Percentiles rank a stretch among this genome's conserved stretches.
Conservation (phyloP, 371 early-diverging fungal genomes). For the Mortierella sp. region DNA sequence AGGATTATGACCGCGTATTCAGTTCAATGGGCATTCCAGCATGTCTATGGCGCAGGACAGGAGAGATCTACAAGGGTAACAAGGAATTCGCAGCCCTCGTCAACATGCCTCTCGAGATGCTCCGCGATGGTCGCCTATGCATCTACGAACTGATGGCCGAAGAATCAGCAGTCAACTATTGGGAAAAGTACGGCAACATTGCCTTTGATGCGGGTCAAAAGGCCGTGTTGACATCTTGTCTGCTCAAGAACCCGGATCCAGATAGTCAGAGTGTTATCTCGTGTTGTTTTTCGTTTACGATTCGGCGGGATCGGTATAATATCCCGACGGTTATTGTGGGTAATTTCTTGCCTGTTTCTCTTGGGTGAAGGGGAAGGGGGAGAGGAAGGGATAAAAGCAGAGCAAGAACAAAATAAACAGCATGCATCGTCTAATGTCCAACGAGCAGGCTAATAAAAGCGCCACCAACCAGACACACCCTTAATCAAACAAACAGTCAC, state of each 20-base stretch:
- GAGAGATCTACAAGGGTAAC: constrained; percentile 96
- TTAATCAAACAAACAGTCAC: constrained; percentile 17
- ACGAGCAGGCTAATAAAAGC: neutral
- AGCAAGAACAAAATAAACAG: no score
- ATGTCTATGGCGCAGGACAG: constrained; percentile 94
- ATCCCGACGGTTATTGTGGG: constrained; percentile 88
- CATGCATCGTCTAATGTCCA: neutral
- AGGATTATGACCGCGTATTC: constrained; percentile 95
- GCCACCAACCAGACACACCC: neutral
- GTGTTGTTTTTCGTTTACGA: constrained; percentile 94
- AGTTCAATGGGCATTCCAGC: constrained; percentile 95
- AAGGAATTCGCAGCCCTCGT: constrained; percentile 92
- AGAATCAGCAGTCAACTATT: constrained; percentile 90
- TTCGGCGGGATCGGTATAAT: constrained; percentile 91
- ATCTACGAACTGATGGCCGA: constrained; percentile 96
- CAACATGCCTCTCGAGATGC: constrained; percentile 80
- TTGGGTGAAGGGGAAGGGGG: constrained; percentile 21
- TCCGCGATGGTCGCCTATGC: constrained; percentile 83
- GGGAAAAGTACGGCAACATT: constrained; percentile 96
- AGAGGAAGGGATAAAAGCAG: neutral
- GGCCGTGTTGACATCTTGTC: constrained; percentile 91
- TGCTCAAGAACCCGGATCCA: constrained; percentile 73
- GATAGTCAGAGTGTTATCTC: constrained; percentile 72
- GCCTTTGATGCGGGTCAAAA: constrained; percentile 96
- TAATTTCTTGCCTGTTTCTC: constrained; percentile 81